Evolutionary conservation across 2,329 filamentous ascomycete species (phyloP), one percentile per base, ranked within the genome.

Genomic region (Colletotrichum eleusines): DNA sequence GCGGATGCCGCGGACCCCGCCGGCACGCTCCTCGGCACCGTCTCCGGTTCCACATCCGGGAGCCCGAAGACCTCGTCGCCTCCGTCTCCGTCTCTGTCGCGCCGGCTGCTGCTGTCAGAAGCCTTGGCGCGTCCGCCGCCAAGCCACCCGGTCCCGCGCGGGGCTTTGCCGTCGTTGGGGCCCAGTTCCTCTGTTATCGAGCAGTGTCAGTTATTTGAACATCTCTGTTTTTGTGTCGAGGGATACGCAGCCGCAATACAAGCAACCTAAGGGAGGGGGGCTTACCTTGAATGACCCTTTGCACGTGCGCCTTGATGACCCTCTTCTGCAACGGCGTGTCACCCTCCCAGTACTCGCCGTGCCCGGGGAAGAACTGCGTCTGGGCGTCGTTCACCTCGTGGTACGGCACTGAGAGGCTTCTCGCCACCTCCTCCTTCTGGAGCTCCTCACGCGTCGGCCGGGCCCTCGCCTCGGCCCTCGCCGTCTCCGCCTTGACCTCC

Each of bases 351-450:
- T 76, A 80, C 60, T 76, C 73, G 16, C 71, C 63, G 33, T 65
- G 62, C 0, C 78, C 76, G 4, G 76, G 74, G 3, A 72, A 61
- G 42, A 79, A 79, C 62, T 23, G 71, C 51, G 23, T 71, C 35
- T 28, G 69, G 55, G 42, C 20, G 18, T 68, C 68, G 42, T 50
- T 26, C 2, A 12, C 50, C 46, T 66, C 64, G 23, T 73, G 63
- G 33, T 67, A 67, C 2, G 84, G 87, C 12, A 85, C 84, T 1
- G 88, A 91, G 65, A 83, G 79, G 75, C 92, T 46, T 26, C 46
- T 26, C n/a, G 57, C 48, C 18, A 57, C 23, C 55, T 60, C 33
- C 40, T 31, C 16, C 57, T 35, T 31, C 16, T n/a, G 44, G 9
- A 14, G 26, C 23, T 69, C 64, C 20, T 44, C 60, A 16, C 16